These are phyloP conservation scores for Aspergillus pseudoterreus DNA, from an alignment of 2,329 filamentous ascomycete species.

Conservation along the genomic window DNA sequence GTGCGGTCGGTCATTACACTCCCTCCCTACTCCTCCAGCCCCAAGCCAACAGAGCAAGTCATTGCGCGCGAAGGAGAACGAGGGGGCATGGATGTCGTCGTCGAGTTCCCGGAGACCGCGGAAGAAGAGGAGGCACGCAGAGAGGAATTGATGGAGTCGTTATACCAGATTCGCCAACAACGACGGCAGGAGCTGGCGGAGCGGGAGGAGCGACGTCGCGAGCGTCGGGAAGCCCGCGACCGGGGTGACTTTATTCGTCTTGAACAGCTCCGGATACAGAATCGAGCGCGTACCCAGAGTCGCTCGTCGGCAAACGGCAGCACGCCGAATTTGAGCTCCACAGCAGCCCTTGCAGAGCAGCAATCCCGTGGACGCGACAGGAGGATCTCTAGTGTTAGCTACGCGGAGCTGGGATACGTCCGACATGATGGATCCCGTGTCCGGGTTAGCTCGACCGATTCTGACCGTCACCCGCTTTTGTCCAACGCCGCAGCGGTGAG, in stretches of 20 bases:
- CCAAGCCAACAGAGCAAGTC: constrained; percentile 73
- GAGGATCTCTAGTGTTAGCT: constrained; percentile 47
- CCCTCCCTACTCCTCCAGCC: constrained; percentile 73
- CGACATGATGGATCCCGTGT: constrained; percentile 49
- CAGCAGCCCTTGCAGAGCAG: constrained; percentile 42
- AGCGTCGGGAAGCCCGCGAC: constrained; percentile 67
- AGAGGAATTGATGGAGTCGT: constrained; percentile 85
- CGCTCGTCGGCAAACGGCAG: constrained; percentile 29
- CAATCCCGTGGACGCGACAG: constrained; percentile 42
- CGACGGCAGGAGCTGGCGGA: constrained; percentile 72
- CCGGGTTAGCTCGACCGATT: constrained; percentile 45
- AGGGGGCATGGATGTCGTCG: constrained; percentile 82
- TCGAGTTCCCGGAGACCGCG: constrained; percentile 76
- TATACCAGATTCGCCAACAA: constrained; percentile 83
- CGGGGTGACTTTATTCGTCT: constrained; percentile 67
- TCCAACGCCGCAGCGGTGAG: constrained; percentile 35
- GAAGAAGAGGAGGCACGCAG: constrained; percentile 75
- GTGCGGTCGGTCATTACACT: constrained; percentile 92
- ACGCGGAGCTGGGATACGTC: constrained; percentile 46
- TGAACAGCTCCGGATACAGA: constrained; percentile 58
- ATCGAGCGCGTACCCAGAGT: constrained; percentile 48
- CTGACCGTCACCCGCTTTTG: constrained; percentile 45
- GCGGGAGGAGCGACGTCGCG: constrained; percentile 68
- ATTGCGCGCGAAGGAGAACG: constrained; percentile 87
- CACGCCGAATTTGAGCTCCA: constrained; percentile 29